phyloP scores from a whole-genome alignment of 1,139 yeast species.

The Debaryomyces coudertii region DNA sequence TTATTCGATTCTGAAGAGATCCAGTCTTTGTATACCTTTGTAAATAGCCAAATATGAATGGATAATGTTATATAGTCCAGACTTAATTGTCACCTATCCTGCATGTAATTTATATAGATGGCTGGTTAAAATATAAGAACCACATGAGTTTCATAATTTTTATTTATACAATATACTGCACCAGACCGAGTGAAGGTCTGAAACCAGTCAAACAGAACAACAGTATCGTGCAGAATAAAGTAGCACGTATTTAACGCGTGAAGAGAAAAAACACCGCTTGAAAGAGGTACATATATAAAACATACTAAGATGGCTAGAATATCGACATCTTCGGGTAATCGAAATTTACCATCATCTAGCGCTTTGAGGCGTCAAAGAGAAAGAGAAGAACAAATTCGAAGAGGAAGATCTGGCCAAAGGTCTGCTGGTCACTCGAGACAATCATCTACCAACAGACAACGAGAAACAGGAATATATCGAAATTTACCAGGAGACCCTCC shows the following conservation, averaged over 20 bases:
- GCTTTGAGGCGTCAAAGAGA: slow-evolving; percentile 23
- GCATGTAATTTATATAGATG: neutral
- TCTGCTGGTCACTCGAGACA: slow-evolving; percentile 14
- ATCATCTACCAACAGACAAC: slow-evolving; percentile 15
- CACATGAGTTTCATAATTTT: neutral
- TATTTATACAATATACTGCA: slow-evolving; percentile 1
- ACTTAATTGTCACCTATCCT: neutral
- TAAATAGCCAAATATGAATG: neutral
- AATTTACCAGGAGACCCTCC: slow-evolving; percentile 58
- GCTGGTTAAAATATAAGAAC: neutral
- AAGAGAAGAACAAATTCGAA: slow-evolving; percentile 13
- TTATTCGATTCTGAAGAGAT: neutral
- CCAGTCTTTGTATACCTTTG: neutral
- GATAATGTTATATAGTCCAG: neutral
- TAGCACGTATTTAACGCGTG: neutral
- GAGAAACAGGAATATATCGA: slow-evolving; percentile 44
- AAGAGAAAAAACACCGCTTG: neutral
- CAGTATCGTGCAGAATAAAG: no score
- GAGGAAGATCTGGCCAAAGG: slow-evolving; percentile 13
- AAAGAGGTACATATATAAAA: neutral
- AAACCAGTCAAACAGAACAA: no score
- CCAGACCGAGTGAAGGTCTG: neutral
- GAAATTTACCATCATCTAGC: slow-evolving; percentile 12
- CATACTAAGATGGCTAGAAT: slow-evolving; percentile 14
- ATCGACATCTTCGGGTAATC: slow-evolving; percentile 18